phyloP scores from a whole-genome alignment of 371 early-diverging fungal genomes.

The Mortierella polycephala region DNA sequence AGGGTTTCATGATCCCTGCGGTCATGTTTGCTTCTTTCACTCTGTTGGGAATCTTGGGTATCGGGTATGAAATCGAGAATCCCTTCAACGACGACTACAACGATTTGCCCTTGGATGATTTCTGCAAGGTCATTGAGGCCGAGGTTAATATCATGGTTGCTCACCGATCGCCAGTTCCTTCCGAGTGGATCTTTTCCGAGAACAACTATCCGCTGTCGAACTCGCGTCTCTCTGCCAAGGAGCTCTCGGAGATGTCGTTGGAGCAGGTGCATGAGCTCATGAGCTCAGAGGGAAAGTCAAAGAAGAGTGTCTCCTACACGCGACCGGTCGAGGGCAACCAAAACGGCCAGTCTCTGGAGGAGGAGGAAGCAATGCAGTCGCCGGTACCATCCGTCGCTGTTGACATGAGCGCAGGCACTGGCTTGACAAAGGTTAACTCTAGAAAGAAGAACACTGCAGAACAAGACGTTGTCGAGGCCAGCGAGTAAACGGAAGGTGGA shows the following conservation, averaged over 20 bases:
- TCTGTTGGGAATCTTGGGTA: conserved; percentile 76
- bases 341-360: neutral
- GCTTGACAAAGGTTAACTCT: neutral
- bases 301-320: neutral
- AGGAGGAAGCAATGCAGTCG: neutral
- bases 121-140: conserved; percentile 54
- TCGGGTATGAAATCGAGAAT: conserved; percentile 80
- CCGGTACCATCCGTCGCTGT: conserved; percentile 3
- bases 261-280: conserved; percentile 34
- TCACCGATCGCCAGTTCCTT: conserved; percentile 36
- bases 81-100: conserved; percentile 80
- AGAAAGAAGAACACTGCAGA: neutral
- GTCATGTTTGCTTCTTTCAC: conserved; percentile 73
- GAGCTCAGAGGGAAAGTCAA: conserved; percentile 8
- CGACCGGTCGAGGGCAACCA: conserved; percentile 8
- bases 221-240: conserved; percentile 36
- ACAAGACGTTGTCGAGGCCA: neutral
- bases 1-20: conserved; percentile 53
- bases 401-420: neutral
- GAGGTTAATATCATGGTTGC: conserved; percentile 52
- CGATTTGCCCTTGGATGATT: conserved; percentile 63
- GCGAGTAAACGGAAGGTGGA: neutral
- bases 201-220: conserved; percentile 36
- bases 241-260: conserved; percentile 25
- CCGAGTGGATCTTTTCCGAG: conserved; percentile 44